Base-by-base conservation (phyloP, 768 basidiomycete species). In the Clitopilus passeckerianus region DNA sequence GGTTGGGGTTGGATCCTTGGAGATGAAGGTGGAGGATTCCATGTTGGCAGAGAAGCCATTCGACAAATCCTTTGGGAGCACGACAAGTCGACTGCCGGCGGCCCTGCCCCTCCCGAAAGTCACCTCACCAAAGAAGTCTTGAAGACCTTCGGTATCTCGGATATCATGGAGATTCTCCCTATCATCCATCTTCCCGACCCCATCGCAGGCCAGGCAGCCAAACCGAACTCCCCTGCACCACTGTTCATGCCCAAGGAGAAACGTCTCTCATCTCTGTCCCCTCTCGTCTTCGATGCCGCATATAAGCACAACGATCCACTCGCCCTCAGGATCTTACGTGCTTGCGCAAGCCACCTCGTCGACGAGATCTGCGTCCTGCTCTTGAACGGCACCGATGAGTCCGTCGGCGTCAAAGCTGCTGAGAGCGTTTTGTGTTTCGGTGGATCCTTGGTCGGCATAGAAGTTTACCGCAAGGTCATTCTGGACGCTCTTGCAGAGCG, bases 1-100 rank as follows among this genome's bases (percentile, higher is more conserved):
- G 90, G 91, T 0, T 91, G 87, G 88, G 90, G 91, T 0, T 91
- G 90, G 89, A 85, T 92, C 18, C 75, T 92, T 10, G 90, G 91
- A 6, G 91, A 93, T 67, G 91, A 93, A 68, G 92, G 92, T 10
- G 86, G 90, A 20, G 91, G 91, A 10, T 93, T 83, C 65, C 81
- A 88, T 66, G 86, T 93, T 59, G 92, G 92, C 6, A 78, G 89
- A 35, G 89, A 90, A 67, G 80, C 91, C 0, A 67, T 93, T 20
- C 86, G 91, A 4, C 81, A 87, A 61, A 79, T 93, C 54, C 74
- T 90, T 53, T 62, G 75, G 6, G 82, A 84, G 56, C 74, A 79
- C 34, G 88, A 90, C 62, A 67, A 70, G 27, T 74, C 80, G 20
- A 80, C 82, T 2, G 73, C 80, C 6, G 60, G 63, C n/a, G 71